Base-by-base conservation (phyloP, 2,329 filamentous ascomycete species). In the Alternaria atra region DNA sequence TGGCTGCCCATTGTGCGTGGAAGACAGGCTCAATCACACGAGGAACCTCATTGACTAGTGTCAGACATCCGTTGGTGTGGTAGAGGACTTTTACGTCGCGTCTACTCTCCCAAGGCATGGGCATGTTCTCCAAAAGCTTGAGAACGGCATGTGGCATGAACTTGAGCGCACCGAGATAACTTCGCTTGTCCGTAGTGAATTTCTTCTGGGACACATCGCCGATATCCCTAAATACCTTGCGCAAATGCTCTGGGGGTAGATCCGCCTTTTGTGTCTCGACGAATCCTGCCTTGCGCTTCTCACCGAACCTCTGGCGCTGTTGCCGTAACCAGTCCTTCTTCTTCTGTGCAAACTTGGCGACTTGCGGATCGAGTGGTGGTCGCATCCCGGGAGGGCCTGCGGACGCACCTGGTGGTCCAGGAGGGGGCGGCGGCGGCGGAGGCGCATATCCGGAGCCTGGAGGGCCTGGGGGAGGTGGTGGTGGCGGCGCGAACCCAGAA, bases 201-300 rank as follows among this genome's bases (percentile, higher is more conserved):
- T 97, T 98, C 84, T 97, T 98, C 81, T 99, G 96, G 55, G 94
- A 98, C 52, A 99, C 94, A 84, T 99, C 95, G 71, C 96, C 96
- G 77, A 99, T 99, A 80, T 99, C 95, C 79, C 91, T 93, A 61
- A 99, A 94, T 66, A 98, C 97, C 84, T 99, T 99, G 70, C 96
- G 92, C 78, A 99, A 78, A 87, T 99, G 95, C 84, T 98, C 95
- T 0, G 95, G 94, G 0, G 95, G 96, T 92, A 99, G 97, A 74
- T 99, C 95, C 9, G 93, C 93, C 85, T 99, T 99, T 76, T 98
- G 94, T 6, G 94, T 97, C 82, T 99, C 94, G 1, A 99, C 93
- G 66, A 97, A 98, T 0, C 96, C 95, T 23, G 91, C 93, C 81
- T 97, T 97, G 63, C 95, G 87, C 87, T 97, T 98, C 86, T 99